Conservation (phyloP, 768 basidiomycete species). For the Leccinellum rugosiceps region DNA sequence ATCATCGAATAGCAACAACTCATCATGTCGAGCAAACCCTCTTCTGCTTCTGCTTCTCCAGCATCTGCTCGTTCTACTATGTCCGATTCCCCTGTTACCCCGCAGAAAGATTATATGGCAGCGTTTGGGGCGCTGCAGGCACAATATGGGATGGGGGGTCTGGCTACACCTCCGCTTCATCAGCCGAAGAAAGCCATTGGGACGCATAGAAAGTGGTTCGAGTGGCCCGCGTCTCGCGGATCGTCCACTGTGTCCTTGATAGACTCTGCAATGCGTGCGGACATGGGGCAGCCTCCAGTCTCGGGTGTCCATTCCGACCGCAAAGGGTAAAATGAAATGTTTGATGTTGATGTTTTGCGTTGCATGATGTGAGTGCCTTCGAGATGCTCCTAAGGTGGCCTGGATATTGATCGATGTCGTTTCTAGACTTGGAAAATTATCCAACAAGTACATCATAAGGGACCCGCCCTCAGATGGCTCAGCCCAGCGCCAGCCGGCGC, state of each 20-base stretch:
- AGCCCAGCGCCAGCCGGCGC: no score
- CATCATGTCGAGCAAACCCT: background rate
- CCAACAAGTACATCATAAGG: no score
- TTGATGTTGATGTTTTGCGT: no score
- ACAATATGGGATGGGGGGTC: constrained; percentile 18
- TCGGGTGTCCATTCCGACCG: background rate
- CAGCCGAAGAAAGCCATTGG: background rate
- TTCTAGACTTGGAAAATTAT: no score
- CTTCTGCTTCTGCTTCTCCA: background rate
- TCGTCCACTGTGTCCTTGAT: constrained; percentile 19
- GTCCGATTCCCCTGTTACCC: constrained; percentile 1
- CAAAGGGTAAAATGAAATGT: background rate
- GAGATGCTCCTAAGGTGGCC: background rate
- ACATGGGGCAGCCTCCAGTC: background rate
- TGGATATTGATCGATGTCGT: background rate
- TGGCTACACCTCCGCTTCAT: background rate
- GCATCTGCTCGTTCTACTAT: background rate
- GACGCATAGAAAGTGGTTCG: constrained; percentile 19
- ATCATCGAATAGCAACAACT: background rate
- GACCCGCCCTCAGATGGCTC: no score
- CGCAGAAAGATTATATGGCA: constrained; percentile 24
- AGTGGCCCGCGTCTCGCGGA: constrained; percentile 8
- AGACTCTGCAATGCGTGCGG: background rate
- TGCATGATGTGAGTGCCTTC: background rate
- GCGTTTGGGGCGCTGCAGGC: constrained; percentile 22